Percentiles rank a stretch among this genome's conserved stretches.
Conservation (phyloP, 2,329 filamentous ascomycete genomes). For the Neobulgaria alba region DNA sequence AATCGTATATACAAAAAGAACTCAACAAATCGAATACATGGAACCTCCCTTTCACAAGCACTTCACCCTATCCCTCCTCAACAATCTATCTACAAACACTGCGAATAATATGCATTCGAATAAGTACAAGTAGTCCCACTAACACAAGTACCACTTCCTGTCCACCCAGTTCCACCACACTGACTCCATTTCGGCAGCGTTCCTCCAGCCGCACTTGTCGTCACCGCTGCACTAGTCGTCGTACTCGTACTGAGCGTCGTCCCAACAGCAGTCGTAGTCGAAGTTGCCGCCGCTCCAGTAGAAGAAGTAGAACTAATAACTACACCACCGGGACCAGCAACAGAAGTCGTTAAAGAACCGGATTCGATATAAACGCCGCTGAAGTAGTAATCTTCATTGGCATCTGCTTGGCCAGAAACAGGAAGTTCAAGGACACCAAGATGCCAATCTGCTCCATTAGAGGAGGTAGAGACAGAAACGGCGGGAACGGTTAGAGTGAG, state of each 20-base stretch:
- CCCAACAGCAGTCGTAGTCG: constrained; percentile 1
- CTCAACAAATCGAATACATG: not conserved
- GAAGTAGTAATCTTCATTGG: constrained; percentile 61
- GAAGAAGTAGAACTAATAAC: constrained; percentile 9
- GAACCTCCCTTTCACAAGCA: not conserved
- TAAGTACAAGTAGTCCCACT: constrained; percentile 18
- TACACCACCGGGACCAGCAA: constrained; percentile 29
- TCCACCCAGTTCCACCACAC: constrained; percentile 23
- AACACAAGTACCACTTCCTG: constrained; percentile 19
- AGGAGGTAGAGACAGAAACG: constrained; percentile 50
- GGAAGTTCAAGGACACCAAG: constrained; percentile 60
- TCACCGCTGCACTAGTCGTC: not conserved
- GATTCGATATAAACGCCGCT: constrained; percentile 63
- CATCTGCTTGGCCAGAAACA: constrained; percentile 43
- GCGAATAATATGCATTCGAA: constrained; percentile 21
- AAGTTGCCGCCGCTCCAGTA: not conserved
- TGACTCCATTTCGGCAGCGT: constrained; percentile 15
- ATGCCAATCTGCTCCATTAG: constrained; percentile 66
- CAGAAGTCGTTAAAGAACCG: constrained; percentile 35
- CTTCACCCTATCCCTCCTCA: not conserved
- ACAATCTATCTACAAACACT: constrained; percentile 15
- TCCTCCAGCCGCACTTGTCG: constrained; percentile 5
- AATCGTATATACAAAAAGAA: not conserved
- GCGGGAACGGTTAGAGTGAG: constrained; percentile 51
- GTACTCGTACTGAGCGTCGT: not conserved